Conservation (phyloP, 2,329 filamentous ascomycete species). For the Sporothrix brunneoviolacea region DNA sequence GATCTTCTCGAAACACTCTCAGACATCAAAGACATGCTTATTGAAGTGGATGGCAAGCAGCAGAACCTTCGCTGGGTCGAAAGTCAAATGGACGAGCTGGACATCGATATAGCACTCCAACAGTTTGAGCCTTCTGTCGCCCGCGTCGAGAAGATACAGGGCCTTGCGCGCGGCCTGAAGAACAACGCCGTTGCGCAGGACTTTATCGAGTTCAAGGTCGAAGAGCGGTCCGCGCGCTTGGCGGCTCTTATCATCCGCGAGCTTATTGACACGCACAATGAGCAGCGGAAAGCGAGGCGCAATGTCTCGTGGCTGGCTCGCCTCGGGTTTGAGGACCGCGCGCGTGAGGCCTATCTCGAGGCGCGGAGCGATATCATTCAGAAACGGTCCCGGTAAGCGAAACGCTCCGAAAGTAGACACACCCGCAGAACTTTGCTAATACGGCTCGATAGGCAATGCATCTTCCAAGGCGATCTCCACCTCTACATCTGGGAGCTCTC, state of each 20-base stretch:
- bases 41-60: slow-evolving; percentile 94
- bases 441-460: slow-evolving; percentile 62
- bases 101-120: slow-evolving; percentile 91
- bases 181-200: slow-evolving; percentile 84
- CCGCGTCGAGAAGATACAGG: slow-evolving; percentile 77
- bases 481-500: slow-evolving; percentile 93
- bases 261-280: slow-evolving; percentile 69
- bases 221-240: slow-evolving; percentile 72
- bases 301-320: slow-evolving; percentile 80
- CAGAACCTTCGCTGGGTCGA: slow-evolving; percentile 96
- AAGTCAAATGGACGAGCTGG: slow-evolving; percentile 87
- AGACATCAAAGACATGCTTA: slow-evolving; percentile 76
- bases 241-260: slow-evolving; percentile 71
- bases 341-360: slow-evolving; percentile 77
- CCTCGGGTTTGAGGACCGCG: slow-evolving; percentile 83
- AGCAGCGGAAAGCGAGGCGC: slow-evolving; percentile 68
- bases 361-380: slow-evolving; percentile 72
- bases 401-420: too few species aligned
- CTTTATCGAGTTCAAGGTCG: slow-evolving; percentile 85
- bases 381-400: slow-evolving; percentile 69
- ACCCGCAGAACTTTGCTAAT: not conserved
- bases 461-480: slow-evolving; percentile 89
- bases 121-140: slow-evolving; percentile 78
- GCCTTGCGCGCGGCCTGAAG: slow-evolving; percentile 71
- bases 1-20: slow-evolving; percentile 74